phyloP scores from a whole-genome alignment of 2,329 filamentous ascomycete genomes.

The Grosmannia serpens region DNA sequence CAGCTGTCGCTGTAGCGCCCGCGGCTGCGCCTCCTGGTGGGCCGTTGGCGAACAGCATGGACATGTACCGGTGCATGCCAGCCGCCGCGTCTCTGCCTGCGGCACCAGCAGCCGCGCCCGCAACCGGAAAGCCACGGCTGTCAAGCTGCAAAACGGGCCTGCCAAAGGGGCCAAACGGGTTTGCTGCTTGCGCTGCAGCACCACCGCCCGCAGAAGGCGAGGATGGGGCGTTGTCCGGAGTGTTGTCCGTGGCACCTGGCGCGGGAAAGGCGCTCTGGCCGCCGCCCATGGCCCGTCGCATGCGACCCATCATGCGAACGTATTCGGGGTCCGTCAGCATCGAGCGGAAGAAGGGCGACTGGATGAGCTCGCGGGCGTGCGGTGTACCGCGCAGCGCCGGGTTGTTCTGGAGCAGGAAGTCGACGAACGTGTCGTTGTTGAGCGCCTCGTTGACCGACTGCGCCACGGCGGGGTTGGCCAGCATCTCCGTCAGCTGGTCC shows the following conservation, averaged over 20 bases:
- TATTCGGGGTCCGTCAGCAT: constrained; percentile 90
- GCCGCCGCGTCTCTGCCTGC: background rate
- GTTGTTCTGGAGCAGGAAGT: constrained; percentile 89
- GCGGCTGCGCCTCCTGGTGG: constrained; percentile 10
- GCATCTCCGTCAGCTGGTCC: constrained; percentile 72
- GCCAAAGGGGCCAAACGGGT: constrained; percentile 28
- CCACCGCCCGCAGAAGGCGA: constrained; percentile 15
- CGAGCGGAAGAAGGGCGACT: constrained; percentile 75
- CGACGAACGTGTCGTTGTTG: constrained; percentile 86
- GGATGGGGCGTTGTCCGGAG: constrained; percentile 38
- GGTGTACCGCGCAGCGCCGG: constrained; percentile 68
- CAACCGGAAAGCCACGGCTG: constrained; percentile 2
- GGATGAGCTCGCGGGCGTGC: constrained; percentile 71
- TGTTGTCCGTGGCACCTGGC: constrained; percentile 83
- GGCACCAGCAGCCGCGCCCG: constrained; percentile 9
- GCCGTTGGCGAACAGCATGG: constrained; percentile 2
- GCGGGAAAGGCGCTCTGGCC: constrained; percentile 63
- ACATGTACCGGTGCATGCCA: background rate
- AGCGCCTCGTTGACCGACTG: constrained; percentile 89
- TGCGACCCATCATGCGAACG: constrained; percentile 68
- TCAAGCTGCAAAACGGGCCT: background rate
- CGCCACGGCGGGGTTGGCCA: constrained; percentile 78
- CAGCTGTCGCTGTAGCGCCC: background rate
- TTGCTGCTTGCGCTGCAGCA: constrained; percentile 11
- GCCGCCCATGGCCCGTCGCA: constrained; percentile 61